These are phyloP conservation scores for Hansenula sp. DNA, from an alignment of 1,139 yeast genomes.

Conservation along the genomic window DNA sequence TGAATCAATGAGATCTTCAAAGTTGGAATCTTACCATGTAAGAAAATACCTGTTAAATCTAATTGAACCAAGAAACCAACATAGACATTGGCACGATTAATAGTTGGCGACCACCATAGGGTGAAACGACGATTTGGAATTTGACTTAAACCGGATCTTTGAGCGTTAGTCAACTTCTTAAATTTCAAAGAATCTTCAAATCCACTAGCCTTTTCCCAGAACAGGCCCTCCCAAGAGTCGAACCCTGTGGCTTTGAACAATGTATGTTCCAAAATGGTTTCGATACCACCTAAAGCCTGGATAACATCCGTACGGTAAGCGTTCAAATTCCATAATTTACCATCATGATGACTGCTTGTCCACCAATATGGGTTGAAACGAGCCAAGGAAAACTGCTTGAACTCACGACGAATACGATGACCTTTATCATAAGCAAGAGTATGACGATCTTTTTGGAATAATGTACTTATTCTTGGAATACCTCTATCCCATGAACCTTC, in stretches of 20 bases:
- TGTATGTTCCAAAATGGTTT: constrained; percentile 93
- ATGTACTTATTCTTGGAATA: constrained; percentile 89
- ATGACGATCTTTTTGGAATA: constrained; percentile 93
- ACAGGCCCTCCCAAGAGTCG: constrained; percentile 97
- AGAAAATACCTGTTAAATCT: constrained; percentile 92
- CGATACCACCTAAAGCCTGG: constrained; percentile 96
- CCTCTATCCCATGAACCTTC: constrained; percentile 97
- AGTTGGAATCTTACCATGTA: constrained; percentile 98
- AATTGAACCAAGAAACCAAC: constrained; percentile 96
- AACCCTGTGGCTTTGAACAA: constrained; percentile 96
- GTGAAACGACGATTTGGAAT: constrained; percentile 97
- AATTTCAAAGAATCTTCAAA: constrained; percentile 95
- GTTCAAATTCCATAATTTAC: constrained; percentile 90
- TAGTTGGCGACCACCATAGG: constrained; percentile 99
- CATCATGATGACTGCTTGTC: constrained; percentile 92
- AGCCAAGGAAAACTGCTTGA: constrained; percentile 67
- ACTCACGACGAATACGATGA: constrained; percentile 77
- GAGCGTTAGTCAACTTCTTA: constrained; percentile 95
- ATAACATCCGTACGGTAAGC: constrained; percentile 94
- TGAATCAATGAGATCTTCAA: constrained; percentile 92
- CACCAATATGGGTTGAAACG: constrained; percentile 94
- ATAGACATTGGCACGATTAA: constrained; percentile 95
- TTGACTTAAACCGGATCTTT: constrained; percentile 94
- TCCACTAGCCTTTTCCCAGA: constrained; percentile 97
- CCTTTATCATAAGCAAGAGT: constrained; percentile 96